Percentiles rank a stretch among this genome's conserved stretches.
These are phyloP conservation scores for Dactylellina drechsleri DNA, from an alignment of 2,329 filamentous ascomycete species.

Conservation along the genomic window DNA sequence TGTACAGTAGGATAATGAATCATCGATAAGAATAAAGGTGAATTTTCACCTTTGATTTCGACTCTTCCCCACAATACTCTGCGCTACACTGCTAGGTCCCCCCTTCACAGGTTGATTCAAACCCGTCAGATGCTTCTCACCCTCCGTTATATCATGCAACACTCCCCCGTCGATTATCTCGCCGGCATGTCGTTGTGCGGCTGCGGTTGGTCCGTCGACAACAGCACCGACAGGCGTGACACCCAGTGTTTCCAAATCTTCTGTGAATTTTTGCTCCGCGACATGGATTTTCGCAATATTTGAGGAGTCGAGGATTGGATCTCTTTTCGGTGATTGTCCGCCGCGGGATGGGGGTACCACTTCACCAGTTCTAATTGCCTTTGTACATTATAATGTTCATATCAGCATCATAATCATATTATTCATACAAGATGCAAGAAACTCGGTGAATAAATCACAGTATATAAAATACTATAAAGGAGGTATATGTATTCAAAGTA, in stretches of 20 bases:
- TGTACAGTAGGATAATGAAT: too few species aligned
- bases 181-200: constrained; percentile 12
- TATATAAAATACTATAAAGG: too few species aligned
- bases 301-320: constrained; percentile 11
- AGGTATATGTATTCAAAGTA: too few species aligned
- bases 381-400: too few species aligned
- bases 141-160: constrained; percentile 25
- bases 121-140: constrained; percentile 21
- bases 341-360: background rate
- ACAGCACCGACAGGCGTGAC: background rate
- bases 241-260: constrained; percentile 3
- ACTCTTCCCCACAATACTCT: constrained; percentile 20
- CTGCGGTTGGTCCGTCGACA: constrained; percentile 10
- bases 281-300: constrained; percentile 13
- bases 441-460: too few species aligned
- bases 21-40: background rate
- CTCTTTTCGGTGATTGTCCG: background rate
- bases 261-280: constrained; percentile 8
- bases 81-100: constrained; percentile 18
- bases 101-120: constrained; percentile 3
- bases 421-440: too few species aligned
- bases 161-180: constrained; percentile 5
- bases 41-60: background rate
- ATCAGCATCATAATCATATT: too few species aligned
- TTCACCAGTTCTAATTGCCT: too few species aligned